Evolutionary conservation across 768 basidiomycete genomes (phyloP), one percentile per base, ranked within the genome.

Genomic region (Calocera viscosa): DNA sequence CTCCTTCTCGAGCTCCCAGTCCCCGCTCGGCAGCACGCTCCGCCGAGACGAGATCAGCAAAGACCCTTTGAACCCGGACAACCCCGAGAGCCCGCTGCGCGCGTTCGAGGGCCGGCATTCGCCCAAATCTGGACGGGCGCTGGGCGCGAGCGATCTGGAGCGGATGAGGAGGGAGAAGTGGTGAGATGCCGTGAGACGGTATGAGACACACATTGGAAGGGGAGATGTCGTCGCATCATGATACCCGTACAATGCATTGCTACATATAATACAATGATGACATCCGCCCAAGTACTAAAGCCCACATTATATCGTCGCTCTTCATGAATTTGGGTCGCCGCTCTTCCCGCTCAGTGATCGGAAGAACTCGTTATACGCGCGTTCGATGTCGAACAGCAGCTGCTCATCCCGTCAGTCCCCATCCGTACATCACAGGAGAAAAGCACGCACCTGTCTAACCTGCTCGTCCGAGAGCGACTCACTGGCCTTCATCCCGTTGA

Each of bases 391-490:
- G 73, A 97, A 98, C n/a, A 91, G 80, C 68, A 98, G 81, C 91
- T 96, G 67, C 3, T 19, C 26, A 47, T 2, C 17, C 14, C 19
- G 35, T 39, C 0, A 14, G 38, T 17, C 14, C 1, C 24, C 17
- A 66, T n/a, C 14, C 32, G 60, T 63, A 30, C 26, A 1, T 39
- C 24, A 17, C n/a, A 38, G 1, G 22, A 22, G n/a, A 24, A 2
- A 19, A 0, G 19, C 24, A 75, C 80, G 49, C 66, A 89, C 92
- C 83, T 97, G 94, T 67, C 96, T 80, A 1, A 91, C 88, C 72
- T 99, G 94, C 68, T 98, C 95, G 68, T 98, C 95, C 0, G 89
- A 87, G 33, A 98, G 87, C 76, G 96, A 94, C 71, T 97, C 95
- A 12, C 91, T 92, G 2, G 93, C 96, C 73, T 92, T 92, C 93